A percentile compares a stretch with the other conserved stretches of the same genome.
These are phyloP conservation scores for Annulohypoxylon nitens DNA, from an alignment of 495 filamentous ascomycete species.

Conservation along the genomic window DNA sequence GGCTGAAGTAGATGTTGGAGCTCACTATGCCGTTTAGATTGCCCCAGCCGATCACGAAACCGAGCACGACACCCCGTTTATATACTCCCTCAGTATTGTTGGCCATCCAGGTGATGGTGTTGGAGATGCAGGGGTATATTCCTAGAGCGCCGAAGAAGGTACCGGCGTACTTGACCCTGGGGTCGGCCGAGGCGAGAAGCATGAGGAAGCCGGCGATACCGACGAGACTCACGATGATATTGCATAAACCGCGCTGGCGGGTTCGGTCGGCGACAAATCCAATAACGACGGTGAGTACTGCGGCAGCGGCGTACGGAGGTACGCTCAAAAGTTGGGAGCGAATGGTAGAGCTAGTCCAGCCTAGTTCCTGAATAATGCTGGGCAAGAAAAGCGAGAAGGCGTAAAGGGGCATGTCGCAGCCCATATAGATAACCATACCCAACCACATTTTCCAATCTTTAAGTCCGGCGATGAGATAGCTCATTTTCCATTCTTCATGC, in stretches of 20 bases:
- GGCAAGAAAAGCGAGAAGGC: slow-evolving; percentile 93
- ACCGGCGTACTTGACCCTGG: slow-evolving; percentile 82
- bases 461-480: slow-evolving; percentile 79
- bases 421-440: slow-evolving; percentile 85
- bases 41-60: slow-evolving; percentile 92
- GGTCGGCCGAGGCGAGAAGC: slow-evolving; percentile 71
- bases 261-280: slow-evolving; percentile 87
- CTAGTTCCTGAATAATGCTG: slow-evolving; percentile 81
- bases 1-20: slow-evolving; percentile 73
- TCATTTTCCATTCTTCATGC: slow-evolving; percentile 82
- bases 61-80: slow-evolving; percentile 88
- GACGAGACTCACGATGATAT: slow-evolving; percentile 76
- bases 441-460: slow-evolving; percentile 91
- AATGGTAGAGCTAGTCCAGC: slow-evolving; percentile 69
- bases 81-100: slow-evolving; percentile 96
- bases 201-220: slow-evolving; percentile 85
- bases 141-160: slow-evolving; percentile 89
- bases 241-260: slow-evolving; percentile 81
- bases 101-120: slow-evolving; percentile 88
- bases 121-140: slow-evolving; percentile 93
- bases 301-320: slow-evolving; percentile 88
- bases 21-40: slow-evolving; percentile 90
- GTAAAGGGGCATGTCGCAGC: slow-evolving; percentile 80
- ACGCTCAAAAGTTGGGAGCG: slow-evolving; percentile 85
- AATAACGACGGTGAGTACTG: slow-evolving; percentile 78